A percentile compares a stretch with the other conserved stretches of the same genome.
These are phyloP conservation scores for Takakia lepidozioides DNA, from an alignment of 225 moss, liverwort and hornwort genomes.

Conservation along the genomic window DNA sequence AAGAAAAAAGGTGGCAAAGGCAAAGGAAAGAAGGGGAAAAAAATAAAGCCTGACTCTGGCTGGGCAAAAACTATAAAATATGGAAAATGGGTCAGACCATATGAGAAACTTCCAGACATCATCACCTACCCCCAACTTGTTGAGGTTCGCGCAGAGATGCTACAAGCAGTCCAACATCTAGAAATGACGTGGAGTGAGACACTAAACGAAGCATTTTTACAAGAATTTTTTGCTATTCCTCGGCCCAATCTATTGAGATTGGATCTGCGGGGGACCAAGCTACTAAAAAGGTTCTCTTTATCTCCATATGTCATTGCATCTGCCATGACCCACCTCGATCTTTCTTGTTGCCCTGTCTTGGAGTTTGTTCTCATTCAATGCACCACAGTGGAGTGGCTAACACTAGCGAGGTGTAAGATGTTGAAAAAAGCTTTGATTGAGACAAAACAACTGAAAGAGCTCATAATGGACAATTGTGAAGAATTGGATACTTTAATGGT, in stretches of 20 bases:
- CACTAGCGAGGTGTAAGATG: slow-evolving; percentile 45
- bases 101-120: slow-evolving; percentile 57
- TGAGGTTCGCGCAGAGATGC: slow-evolving; percentile 57
- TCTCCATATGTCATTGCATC: slow-evolving; percentile 43
- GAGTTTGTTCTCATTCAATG: slow-evolving; percentile 69
- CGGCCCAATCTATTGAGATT: slow-evolving; percentile 73
- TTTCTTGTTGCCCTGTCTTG: slow-evolving; percentile 69
- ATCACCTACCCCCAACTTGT: slow-evolving; percentile 43
- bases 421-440: slow-evolving; percentile 52
- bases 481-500: slow-evolving; percentile 55
- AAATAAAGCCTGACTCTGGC: slow-evolving; percentile 52
- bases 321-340: slow-evolving; percentile 62
- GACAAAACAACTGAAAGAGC: slow-evolving; percentile 35
- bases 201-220: slow-evolving; percentile 51
- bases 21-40: slow-evolving; percentile 33
- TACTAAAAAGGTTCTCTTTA: slow-evolving; percentile 52
- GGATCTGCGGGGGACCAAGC: slow-evolving; percentile 65
- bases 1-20: no score
- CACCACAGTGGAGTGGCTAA: slow-evolving; percentile 75
- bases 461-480: slow-evolving; percentile 47
- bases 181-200: slow-evolving; percentile 91
- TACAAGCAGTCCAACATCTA: slow-evolving; percentile 58
- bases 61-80: slow-evolving; percentile 67
- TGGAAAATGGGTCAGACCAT: slow-evolving; percentile 83
- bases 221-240: slow-evolving; percentile 53